Conservation (phyloP, 2,329 filamentous ascomycete species). For the Diplodia scrobiculata region DNA sequence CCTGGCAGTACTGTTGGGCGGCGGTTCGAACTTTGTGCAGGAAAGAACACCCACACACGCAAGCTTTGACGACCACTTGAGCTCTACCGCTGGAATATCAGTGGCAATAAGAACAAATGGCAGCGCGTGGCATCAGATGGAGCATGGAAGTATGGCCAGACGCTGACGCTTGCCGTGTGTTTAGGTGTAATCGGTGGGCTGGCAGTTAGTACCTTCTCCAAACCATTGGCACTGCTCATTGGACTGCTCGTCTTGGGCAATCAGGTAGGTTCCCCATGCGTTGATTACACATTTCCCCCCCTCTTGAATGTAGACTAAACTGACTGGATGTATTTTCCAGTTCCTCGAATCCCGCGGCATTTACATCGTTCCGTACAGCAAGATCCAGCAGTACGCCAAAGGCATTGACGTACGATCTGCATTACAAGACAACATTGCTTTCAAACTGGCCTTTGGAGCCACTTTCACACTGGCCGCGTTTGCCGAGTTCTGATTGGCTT, state of each 20-base stretch:
- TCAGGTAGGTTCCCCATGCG: constrained; percentile 55
- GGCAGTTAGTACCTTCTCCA: constrained; percentile 69
- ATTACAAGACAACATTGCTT: constrained; percentile 61
- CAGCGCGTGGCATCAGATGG: background rate
- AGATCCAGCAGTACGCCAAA: constrained; percentile 55
- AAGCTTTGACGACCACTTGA: background rate
- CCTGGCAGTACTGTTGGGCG: background rate
- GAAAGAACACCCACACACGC: background rate
- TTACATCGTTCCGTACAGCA: constrained; percentile 53
- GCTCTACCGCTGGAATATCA: background rate
- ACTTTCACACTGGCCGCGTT: constrained; percentile 73
- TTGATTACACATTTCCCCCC: background rate
- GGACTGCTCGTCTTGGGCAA: constrained; percentile 65
- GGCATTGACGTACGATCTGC: constrained; percentile 55
- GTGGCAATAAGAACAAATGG: background rate
- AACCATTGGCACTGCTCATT: constrained; percentile 67
- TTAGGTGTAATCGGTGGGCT: constrained; percentile 64
- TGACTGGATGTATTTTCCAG: constrained; percentile 36
- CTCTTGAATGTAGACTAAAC: background rate
- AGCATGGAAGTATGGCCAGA: background rate
- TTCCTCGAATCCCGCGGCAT: constrained; percentile 57
- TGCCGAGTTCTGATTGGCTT: constrained; percentile 53
- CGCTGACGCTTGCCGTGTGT: constrained; percentile 2
- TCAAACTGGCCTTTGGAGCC: constrained; percentile 69
- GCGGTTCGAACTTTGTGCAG: background rate